Base-by-base conservation (phyloP, 1,284 basidiomycete genomes). In the Paramarasmius palmivorus region DNA sequence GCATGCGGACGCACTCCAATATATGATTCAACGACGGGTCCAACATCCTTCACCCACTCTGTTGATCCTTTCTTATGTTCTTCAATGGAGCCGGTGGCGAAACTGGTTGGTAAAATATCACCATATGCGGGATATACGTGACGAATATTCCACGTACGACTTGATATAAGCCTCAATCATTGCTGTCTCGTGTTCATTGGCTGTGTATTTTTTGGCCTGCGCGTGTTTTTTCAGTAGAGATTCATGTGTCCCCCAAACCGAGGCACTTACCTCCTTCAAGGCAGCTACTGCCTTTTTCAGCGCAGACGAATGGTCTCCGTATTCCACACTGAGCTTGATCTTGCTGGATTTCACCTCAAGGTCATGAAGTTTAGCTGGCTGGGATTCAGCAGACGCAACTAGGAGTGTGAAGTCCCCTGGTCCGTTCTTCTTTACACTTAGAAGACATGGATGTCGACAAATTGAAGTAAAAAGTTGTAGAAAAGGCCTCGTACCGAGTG, bases 21-120 rank as follows among this genome's bases (percentile, higher is more conserved):
- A 68, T 93, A 93, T 35, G 81, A 88, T 69, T 93, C 92, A 10
- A 95, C 92, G n/a, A 88, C 85, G 9, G 92, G 92, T 0, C 90
- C 88, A 25, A 91, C 72, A 65, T 95, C 92, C 68, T 88, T 86
- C 22, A 95, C 92, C 92, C 92, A 95, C 57, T 84, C 74, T 39
- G 73, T 81, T 1, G 88, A 91, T 0, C 81, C 91, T 45, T 85
- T 76, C 66, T 90, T 86, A 74, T 94, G 91, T 23, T 81, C 85
- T 52, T 85, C 77, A 55, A 94, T 84, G 4, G 88, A 89, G 14
- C 92, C 92, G 4, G 83, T 85, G 60, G 80, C 71, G 65, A 94
- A 94, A 8, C 88, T 88, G 65, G 19, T 45, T 50, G n/a, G 20
- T 14, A 50, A 23, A 29, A 23, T 39, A n/a, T n/a, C n/a, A n/a